phyloP scores from a whole-genome alignment of 2,329 filamentous ascomycete genomes.

The Sporothrix brunneoviolacea region DNA sequence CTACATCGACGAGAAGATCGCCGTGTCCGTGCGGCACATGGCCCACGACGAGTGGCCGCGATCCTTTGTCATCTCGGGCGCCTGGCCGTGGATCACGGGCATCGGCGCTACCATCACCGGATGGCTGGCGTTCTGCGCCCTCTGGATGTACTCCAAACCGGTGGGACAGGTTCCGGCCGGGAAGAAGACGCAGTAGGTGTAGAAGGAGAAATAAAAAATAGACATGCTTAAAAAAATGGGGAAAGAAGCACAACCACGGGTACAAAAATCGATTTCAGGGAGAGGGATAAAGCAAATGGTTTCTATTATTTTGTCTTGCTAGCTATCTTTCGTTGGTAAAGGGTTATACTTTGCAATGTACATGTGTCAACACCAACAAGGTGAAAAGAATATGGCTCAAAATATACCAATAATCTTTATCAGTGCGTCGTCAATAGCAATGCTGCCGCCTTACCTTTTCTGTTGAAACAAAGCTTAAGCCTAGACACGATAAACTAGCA shows the following conservation, averaged over 20 bases:
- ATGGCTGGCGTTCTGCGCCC: slow-evolving; percentile 74
- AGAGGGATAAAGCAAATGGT: neutral
- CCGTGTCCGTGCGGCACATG: slow-evolving; percentile 91
- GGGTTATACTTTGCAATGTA: too few relatives aligned
- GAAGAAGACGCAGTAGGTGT: slow-evolving; percentile 43
- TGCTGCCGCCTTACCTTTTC: too few relatives aligned
- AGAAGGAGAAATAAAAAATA: neutral
- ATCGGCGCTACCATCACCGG: slow-evolving; percentile 77
- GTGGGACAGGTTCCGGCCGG: slow-evolving; percentile 25
- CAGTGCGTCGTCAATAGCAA: too few relatives aligned
- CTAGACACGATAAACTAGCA: too few relatives aligned
- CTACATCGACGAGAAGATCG: slow-evolving; percentile 86
- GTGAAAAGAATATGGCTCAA: neutral
- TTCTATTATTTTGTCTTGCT: too few relatives aligned
- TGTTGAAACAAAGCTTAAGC: too few relatives aligned
- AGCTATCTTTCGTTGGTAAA: too few relatives aligned
- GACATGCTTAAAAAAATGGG: neutral
- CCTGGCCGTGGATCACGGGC: slow-evolving; percentile 91
- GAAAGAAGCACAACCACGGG: slow-evolving; percentile 2
- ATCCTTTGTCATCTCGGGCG: slow-evolving; percentile 81
- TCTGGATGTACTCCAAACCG: slow-evolving; percentile 74
- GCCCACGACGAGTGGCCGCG: slow-evolving; percentile 95
- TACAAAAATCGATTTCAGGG: too few relatives aligned
- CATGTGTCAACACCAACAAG: neutral
- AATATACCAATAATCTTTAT: slow-evolving; percentile 5